Percentiles rank a stretch among this genome's conserved stretches.
phyloP scores from a whole-genome alignment of 306 rosid genomes.

The Psophocarpus tetragonolobus region DNA sequence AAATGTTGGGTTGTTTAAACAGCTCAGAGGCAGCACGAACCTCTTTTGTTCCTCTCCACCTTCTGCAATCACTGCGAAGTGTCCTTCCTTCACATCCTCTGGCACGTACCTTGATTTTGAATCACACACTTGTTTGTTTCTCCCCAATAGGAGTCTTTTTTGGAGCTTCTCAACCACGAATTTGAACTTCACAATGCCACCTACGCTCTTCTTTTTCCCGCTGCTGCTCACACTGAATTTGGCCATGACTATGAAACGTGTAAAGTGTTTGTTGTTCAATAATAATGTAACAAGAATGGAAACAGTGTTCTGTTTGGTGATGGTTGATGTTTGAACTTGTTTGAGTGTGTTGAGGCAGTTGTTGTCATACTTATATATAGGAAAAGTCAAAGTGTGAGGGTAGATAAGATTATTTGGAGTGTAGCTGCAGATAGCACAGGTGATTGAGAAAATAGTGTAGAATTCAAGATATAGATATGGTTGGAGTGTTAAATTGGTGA shows the following conservation, averaged over 20 bases:
- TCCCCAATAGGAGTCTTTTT: slow-evolving; percentile 48
- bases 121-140: slow-evolving; percentile 16
- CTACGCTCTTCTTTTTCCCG: slow-evolving; percentile 43
- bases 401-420: slow-evolving; percentile 33
- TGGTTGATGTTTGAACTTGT: not conserved
- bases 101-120: slow-evolving; percentile 48
- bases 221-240: slow-evolving; percentile 26
- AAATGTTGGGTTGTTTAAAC: slow-evolving; percentile 60
- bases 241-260: slow-evolving; percentile 45
- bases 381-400: not conserved
- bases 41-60: slow-evolving; percentile 55
- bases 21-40: slow-evolving; percentile 68
- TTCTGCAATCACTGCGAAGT: slow-evolving; percentile 73
- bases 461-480: slow-evolving; percentile 12
- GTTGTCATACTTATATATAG: not conserved
- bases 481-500: slow-evolving; percentile 6
- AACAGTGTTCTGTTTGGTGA: not conserved
- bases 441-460: not conserved
- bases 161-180: slow-evolving; percentile 64
- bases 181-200: slow-evolving; percentile 56
- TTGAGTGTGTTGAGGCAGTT: not conserved
- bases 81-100: slow-evolving; percentile 82
- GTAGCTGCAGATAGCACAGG: slow-evolving; percentile 22
- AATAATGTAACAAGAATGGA: not conserved
- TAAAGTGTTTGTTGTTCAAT: not conserved